Evolutionary conservation across 805 yeast species (phyloP).

Genomic region (Suhomyces xylopsoci): DNA sequence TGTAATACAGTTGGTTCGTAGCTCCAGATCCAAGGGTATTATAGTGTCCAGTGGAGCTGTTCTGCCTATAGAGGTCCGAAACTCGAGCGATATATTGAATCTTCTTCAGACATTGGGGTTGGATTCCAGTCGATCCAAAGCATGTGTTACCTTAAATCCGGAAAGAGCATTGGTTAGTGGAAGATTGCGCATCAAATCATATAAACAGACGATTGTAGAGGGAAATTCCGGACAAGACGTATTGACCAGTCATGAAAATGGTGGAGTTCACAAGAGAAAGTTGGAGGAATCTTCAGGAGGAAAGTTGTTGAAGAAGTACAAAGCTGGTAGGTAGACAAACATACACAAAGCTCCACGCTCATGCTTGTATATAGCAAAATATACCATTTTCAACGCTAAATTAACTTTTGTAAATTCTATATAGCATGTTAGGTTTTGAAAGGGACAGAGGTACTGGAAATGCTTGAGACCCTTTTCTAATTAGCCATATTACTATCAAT

Average conservation of each 20-base stretch:
- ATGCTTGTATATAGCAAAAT: not conserved
- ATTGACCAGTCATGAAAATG: constrained; percentile 17
- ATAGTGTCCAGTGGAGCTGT: constrained; percentile 75
- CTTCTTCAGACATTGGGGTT: constrained; percentile 70
- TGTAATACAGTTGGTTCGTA: constrained; percentile 69
- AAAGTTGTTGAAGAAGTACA: constrained; percentile 20
- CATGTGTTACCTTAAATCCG: constrained; percentile 58
- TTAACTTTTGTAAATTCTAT: too few relatives aligned
- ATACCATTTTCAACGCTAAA: not conserved
- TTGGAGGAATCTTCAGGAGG: constrained; percentile 22
- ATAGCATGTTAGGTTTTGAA: too few relatives aligned
- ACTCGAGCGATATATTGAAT: constrained; percentile 64
- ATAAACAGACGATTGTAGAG: constrained; percentile 67
- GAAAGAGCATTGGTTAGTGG: constrained; percentile 69
- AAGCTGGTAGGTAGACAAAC: not conserved
- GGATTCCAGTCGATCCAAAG: constrained; percentile 56
- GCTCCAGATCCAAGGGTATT: constrained; percentile 77
- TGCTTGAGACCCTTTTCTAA: too few relatives aligned
- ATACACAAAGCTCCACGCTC: not conserved
- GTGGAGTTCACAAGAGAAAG: constrained; percentile 19
- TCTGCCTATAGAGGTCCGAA: constrained; percentile 56
- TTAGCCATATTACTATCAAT: too few relatives aligned
- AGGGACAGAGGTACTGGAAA: too few relatives aligned
- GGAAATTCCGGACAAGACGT: constrained; percentile 43
- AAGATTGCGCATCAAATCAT: constrained; percentile 65